phyloP scores from a whole-genome alignment of 495 filamentous ascomycete genomes.

The Aspergillus leporis region DNA sequence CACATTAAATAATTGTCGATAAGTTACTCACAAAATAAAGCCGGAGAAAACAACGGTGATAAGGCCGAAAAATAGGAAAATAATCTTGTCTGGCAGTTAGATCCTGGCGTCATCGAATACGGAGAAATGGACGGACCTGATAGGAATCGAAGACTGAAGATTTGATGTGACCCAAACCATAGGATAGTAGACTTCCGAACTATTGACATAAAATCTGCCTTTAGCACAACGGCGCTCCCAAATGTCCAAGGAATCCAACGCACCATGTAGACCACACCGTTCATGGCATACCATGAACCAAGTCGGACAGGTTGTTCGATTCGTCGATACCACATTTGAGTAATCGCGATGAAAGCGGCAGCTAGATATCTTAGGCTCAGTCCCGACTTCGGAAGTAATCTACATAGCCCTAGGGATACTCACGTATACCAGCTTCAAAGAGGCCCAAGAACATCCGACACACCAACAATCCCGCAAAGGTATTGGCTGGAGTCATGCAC shows the following conservation, averaged over 20 bases:
- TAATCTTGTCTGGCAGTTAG: conserved; percentile 37
- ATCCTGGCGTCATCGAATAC: conserved; percentile 7
- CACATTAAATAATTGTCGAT: not conserved
- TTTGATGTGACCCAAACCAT: conserved; percentile 59
- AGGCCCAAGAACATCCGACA: conserved; percentile 63
- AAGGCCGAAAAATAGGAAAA: conserved; percentile 55
- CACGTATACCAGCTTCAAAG: conserved; percentile 57
- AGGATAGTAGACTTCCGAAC: conserved; percentile 53
- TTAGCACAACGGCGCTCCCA: not conserved
- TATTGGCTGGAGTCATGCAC: conserved; percentile 56
- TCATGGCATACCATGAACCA: conserved; percentile 63
- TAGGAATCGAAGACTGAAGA: conserved; percentile 54
- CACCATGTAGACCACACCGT: conserved; percentile 55
- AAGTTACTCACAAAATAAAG: conserved; percentile 38
- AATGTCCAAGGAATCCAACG: conserved; percentile 1
- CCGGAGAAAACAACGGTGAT: conserved; percentile 51
- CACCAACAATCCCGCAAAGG: conserved; percentile 54
- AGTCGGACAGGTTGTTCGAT: conserved; percentile 59
- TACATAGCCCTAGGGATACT: conserved; percentile 8
- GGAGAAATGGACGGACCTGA: conserved; percentile 37
- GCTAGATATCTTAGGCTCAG: conserved; percentile 29
- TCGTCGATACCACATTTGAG: conserved; percentile 64
- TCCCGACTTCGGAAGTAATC: not conserved
- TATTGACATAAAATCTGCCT: conserved; percentile 8
- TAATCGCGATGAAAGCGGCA: conserved; percentile 59